A percentile compares a stretch with the other conserved stretches of the same genome.
These are phyloP conservation scores for Diaporthe helianthi DNA, from an alignment of 2,329 filamentous ascomycete genomes.

Conservation along the genomic window DNA sequence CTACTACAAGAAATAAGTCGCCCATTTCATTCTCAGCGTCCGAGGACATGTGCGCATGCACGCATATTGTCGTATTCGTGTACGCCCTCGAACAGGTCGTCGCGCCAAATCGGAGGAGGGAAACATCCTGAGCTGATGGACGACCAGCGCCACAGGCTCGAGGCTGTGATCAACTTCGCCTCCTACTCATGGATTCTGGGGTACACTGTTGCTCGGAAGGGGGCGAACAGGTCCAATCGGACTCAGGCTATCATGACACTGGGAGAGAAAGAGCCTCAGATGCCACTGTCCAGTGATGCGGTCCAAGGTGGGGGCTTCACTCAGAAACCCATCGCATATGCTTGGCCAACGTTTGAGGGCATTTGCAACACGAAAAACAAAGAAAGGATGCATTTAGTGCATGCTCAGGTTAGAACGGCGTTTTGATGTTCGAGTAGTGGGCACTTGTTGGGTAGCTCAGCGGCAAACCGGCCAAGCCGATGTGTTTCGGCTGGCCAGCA, in stretches of 20 bases:
- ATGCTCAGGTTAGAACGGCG: background rate
- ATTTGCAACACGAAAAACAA: background rate
- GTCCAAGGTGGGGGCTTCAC: background rate
- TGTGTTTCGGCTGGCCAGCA: background rate
- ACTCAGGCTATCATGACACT: background rate
- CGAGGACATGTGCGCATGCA: background rate
- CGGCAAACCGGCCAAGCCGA: conserved; percentile 12
- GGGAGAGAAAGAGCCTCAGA: background rate
- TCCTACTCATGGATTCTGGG: background rate
- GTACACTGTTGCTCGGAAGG: background rate
- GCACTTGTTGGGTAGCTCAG: background rate
- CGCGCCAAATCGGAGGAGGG: background rate
- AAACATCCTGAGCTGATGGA: conserved; percentile 23
- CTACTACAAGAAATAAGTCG: conserved; percentile 70
- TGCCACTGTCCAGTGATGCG: background rate
- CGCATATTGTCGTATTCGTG: background rate
- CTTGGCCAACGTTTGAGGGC: background rate
- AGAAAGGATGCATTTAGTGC: background rate
- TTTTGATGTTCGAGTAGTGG: conserved; percentile 3
- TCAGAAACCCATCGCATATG: too few species aligned
- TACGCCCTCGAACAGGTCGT: background rate
- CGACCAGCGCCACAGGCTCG: conserved; percentile 27
- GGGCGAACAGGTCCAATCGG: too few species aligned
- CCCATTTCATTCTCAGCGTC: background rate
- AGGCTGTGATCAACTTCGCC: conserved; percentile 28